Percentiles rank a stretch among this genome's conserved stretches.
These are phyloP conservation scores for Jimgerdemannia lactiflua DNA, from an alignment of 192 early-diverging fungal genomes.

Conservation along the genomic window DNA sequence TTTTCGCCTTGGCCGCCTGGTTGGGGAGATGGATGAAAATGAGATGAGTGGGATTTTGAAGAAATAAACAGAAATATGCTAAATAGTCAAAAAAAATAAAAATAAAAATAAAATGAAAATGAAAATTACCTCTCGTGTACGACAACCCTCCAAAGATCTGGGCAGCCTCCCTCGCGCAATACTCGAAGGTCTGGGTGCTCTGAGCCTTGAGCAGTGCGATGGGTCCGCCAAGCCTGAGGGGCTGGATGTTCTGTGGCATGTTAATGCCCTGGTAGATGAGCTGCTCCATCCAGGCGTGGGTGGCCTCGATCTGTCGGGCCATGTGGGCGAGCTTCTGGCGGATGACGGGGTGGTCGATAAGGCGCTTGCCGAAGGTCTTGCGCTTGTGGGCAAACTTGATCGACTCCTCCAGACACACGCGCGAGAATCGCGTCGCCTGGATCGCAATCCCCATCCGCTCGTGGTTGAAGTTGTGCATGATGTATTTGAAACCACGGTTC, in stretches of 20 bases:
- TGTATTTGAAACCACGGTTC: constrained; percentile 81
- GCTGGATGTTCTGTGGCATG: constrained; percentile 67
- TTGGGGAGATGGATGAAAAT: too few relatives aligned
- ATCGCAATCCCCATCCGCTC: constrained; percentile 82
- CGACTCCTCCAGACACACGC: constrained; percentile 83
- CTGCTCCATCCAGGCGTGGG: constrained; percentile 79
- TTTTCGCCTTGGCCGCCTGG: constrained; percentile 55
- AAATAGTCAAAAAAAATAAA: not conserved
- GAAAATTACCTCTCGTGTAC: constrained; percentile 62
- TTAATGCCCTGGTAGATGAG: constrained; percentile 66
- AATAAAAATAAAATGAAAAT: constrained; percentile 9
- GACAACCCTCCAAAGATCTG: constrained; percentile 88
- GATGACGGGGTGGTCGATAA: constrained; percentile 83
- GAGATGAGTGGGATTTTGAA: not conserved
- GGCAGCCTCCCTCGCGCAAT: constrained; percentile 84
- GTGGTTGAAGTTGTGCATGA: constrained; percentile 72
- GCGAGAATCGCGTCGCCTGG: constrained; percentile 82
- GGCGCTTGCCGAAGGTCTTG: constrained; percentile 83
- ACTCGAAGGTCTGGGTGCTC: constrained; percentile 84
- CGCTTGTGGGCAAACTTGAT: constrained; percentile 84
- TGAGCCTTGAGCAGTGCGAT: constrained; percentile 87
- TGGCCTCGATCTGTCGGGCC: constrained; percentile 82
- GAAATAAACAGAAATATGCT: too few relatives aligned
- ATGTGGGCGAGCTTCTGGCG: constrained; percentile 81
- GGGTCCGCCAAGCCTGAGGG: constrained; percentile 78